Conservation (phyloP, 306 rosid species). For the Medicago lupulina region DNA sequence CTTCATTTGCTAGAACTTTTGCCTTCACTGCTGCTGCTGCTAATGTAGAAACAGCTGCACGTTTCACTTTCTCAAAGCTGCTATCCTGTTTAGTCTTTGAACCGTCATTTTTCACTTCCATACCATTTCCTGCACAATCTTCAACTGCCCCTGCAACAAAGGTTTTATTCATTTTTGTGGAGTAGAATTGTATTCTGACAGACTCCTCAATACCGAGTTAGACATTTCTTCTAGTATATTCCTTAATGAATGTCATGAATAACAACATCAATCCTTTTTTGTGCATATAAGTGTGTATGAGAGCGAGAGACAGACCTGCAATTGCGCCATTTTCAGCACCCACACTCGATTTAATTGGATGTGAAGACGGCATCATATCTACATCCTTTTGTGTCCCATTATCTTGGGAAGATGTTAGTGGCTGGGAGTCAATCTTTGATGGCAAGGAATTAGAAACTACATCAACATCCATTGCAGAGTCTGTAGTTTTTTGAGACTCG, state of each 20-base stretch:
- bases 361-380: slow-evolving; percentile 47
- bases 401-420: slow-evolving; percentile 44
- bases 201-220: slow-evolving; percentile 8
- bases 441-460: slow-evolving; percentile 50
- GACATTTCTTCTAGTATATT: slow-evolving; percentile 14
- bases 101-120: slow-evolving; percentile 44
- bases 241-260: slow-evolving; percentile 20
- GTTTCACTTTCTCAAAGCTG: slow-evolving; percentile 69
- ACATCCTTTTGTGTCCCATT: slow-evolving; percentile 47
- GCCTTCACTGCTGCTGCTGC: slow-evolving; percentile 93
- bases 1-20: slow-evolving; percentile 80
- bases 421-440: slow-evolving; percentile 41
- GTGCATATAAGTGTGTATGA: not conserved
- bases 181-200: slow-evolving; percentile 20
- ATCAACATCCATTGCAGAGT: slow-evolving; percentile 55
- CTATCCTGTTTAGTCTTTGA: slow-evolving; percentile 44
- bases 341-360: slow-evolving; percentile 51
- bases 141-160: slow-evolving; percentile 55
- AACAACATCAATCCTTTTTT: slow-evolving; percentile 20
- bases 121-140: slow-evolving; percentile 52
- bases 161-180: slow-evolving; percentile 10
- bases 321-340: slow-evolving; percentile 53
- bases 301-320: slow-evolving; percentile 43
- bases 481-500: slow-evolving; percentile 48
- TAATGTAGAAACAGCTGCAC: slow-evolving; percentile 78